Evolutionary conservation across 2,329 filamentous ascomycete species (phyloP).

Genomic region (Fusarium kyushuense): DNA sequence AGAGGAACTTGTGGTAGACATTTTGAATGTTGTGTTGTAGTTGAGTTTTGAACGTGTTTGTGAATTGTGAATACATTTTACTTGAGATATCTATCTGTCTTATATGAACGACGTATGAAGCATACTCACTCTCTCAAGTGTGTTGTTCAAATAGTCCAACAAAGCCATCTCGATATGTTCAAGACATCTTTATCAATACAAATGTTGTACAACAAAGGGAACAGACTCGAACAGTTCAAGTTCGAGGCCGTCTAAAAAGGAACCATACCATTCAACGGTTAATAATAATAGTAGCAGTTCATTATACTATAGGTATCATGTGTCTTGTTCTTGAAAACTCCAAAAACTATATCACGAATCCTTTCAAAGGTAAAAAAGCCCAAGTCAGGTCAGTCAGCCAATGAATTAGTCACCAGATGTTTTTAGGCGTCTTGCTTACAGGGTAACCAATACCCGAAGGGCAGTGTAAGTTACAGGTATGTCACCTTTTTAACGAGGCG

Average conservation of each 20-base stretch:
- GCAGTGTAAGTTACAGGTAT: background rate
- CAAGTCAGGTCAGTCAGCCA: background rate
- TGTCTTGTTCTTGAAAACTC: background rate
- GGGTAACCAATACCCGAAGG: background rate
- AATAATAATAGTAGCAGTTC: background rate
- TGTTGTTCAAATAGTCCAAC: background rate
- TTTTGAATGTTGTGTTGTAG: background rate
- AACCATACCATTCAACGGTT: background rate
- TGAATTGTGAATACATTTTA: background rate
- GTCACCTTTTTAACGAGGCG: background rate
- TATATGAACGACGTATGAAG: background rate
- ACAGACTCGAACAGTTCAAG: background rate
- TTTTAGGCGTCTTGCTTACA: background rate
- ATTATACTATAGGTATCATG: background rate
- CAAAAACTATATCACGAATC: background rate
- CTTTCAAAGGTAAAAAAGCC: background rate
- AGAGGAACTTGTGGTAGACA: background rate
- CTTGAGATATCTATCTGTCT: background rate
- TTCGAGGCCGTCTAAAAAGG: background rate
- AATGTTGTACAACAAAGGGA: background rate
- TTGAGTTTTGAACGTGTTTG: background rate
- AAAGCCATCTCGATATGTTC: background rate
- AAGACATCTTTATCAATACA: background rate
- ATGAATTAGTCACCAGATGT: background rate
- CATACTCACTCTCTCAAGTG: background rate